A percentile compares a stretch with the other conserved stretches of the same genome.
Conservation (phyloP, 176 grass and related monocot species). For the bread wheat (Triticum aestivum) region DNA sequence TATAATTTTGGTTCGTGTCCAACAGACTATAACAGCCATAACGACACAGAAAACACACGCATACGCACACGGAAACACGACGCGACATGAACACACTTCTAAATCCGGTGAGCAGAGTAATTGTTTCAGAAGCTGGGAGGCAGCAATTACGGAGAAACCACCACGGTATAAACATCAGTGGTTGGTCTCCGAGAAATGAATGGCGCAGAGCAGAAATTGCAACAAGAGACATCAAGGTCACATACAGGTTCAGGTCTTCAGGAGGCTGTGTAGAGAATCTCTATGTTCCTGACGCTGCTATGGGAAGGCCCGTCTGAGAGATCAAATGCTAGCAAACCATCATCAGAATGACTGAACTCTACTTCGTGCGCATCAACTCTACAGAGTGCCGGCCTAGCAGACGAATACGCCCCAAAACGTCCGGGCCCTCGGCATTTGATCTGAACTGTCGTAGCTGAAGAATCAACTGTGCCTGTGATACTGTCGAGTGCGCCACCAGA, state of each 20-base stretch:
- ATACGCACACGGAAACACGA: neutral
- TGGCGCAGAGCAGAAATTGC: neutral
- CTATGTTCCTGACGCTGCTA: neutral
- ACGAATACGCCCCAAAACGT: slow-evolving; percentile 49
- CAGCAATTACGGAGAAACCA: neutral
- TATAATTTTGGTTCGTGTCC: neutral
- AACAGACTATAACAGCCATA: neutral
- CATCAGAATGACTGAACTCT: slow-evolving; percentile 32
- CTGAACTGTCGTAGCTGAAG: slow-evolving; percentile 21
- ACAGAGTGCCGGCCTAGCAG: slow-evolving; percentile 21
- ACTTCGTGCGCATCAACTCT: slow-evolving; percentile 34
- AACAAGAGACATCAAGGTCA: neutral
- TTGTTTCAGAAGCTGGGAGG: neutral
- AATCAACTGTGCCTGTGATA: neutral
- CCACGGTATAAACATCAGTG: neutral
- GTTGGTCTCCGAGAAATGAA: no score
- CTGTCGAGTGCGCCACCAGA: slow-evolving; percentile 46
- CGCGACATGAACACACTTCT: neutral
- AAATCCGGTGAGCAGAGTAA: neutral
- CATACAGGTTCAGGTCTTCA: slow-evolving; percentile 4
- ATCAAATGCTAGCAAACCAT: slow-evolving; percentile 35
- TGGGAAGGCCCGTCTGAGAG: neutral
- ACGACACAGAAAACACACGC: neutral
- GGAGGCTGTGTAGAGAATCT: slow-evolving; percentile 25
- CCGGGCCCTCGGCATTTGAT: slow-evolving; percentile 43